Evolutionary conservation across 2,329 filamentous ascomycete species (phyloP), one percentile per base, ranked within the genome.

Genomic region (Clarireedia homoeocarpa): DNA sequence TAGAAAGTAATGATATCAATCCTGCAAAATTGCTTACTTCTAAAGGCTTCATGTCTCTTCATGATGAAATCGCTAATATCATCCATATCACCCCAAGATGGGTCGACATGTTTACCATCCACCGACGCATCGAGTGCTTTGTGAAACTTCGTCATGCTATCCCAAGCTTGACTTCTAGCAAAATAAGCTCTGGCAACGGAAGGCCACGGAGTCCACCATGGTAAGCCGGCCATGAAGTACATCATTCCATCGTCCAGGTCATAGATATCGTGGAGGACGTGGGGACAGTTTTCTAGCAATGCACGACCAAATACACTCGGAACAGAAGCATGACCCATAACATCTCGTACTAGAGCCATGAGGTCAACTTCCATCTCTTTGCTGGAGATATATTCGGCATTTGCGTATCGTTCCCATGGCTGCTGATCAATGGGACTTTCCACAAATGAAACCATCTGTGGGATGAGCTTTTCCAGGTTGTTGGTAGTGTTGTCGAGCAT

Each of bases 351-450:
- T 5, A 86, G 71, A 3, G 74, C 69, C 60, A 76, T 74, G 1
- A 84, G 67, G 58, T 74, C 73, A 12, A 75, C 72, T 61, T 84
- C 80, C 14, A 76, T 80, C 53, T 77, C 72, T 27, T 71, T 68
- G 2, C 70, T 61, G 15, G 77, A 75, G 4, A 72, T 65, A 9
- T 74, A 67, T 2, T 70, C 69, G 1, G 78, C 71, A 9, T 73
- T 68, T 17, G 72, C 75, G n/a, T 67, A 70, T 36, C 80, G 76
- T 65, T 87, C 84, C 83, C 84, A 86, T 2, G 73, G 72, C 62
- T 76, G 75, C 58, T 85, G 80, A 63, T 87, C 83, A 24, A 86
- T 80, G 2, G 76, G 71, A 17, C 80, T 83, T 6, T 75, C 72
- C 39, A 75, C 76, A 62, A 83, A 84, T 0, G 81, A 82, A 40